phyloP scores from a whole-genome alignment of 768 basidiomycete species.

The Hebeloma cylindrosporum region DNA sequence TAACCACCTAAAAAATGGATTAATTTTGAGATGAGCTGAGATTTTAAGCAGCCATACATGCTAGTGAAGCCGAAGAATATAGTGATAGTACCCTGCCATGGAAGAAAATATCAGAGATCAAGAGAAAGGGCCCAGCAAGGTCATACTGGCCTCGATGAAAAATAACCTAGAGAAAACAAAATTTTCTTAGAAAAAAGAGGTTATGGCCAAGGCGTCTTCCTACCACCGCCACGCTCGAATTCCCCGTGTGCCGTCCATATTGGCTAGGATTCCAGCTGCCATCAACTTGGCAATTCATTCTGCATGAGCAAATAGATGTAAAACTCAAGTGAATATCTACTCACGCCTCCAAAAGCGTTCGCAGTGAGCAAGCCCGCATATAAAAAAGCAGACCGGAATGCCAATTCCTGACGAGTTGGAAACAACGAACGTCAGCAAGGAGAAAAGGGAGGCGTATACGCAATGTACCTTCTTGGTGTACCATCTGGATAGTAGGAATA shows the following conservation, averaged over 20 bases:
- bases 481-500: conserved; percentile 51
- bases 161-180: conserved; percentile 50
- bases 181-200: not conserved
- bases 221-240: conserved; percentile 73
- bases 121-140: too few species aligned
- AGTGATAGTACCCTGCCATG: conserved; percentile 70
- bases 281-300: conserved; percentile 43
- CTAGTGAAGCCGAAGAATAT: conserved; percentile 55
- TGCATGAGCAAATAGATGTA: not conserved
- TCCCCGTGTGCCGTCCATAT: conserved; percentile 67
- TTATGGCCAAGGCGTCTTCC: conserved; percentile 4
- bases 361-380: conserved; percentile 61
- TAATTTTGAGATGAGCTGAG: not conserved
- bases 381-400: conserved; percentile 60
- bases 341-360: conserved; percentile 65
- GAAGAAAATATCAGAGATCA: too few species aligned
- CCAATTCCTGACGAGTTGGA: conserved; percentile 52
- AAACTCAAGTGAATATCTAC: conserved; percentile 16
- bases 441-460: not conserved
- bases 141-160: conserved; percentile 60
- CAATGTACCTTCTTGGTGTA: conserved; percentile 52
- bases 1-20: conserved; percentile 40
- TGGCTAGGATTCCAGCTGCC: conserved; percentile 71
- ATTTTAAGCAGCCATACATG: conserved; percentile 36
- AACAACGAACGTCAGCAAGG: not conserved